Conservation (phyloP, 208 protist genomes). For the Trypanosoma theileri region DNA sequence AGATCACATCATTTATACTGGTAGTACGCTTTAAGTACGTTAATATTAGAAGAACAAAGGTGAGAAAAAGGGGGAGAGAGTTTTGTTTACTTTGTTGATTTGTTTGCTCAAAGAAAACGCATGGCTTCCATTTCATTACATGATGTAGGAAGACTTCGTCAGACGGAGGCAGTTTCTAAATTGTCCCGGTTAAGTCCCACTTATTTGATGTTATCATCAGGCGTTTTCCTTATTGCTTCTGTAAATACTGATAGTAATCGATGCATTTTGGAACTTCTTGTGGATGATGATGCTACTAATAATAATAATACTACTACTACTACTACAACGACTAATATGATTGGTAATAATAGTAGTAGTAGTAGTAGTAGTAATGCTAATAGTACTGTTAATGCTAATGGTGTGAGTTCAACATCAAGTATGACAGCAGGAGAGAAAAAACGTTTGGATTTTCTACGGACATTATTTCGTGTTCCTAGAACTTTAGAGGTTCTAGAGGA, state of each 20-base stretch:
- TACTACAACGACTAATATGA: constrained; percentile 2
- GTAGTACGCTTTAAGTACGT: too few species aligned
- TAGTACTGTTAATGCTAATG: not conserved
- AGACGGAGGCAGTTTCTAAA: not conserved
- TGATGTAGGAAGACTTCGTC: constrained; percentile 12
- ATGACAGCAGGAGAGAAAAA: not conserved
- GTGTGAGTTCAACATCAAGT: not conserved
- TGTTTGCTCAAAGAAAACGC: too few species aligned
- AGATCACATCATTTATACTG: too few species aligned
- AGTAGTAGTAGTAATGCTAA: not conserved
- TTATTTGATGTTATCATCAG: constrained; percentile 48
- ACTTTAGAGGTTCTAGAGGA: constrained; percentile 66
- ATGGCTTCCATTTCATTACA: constrained; percentile 26
- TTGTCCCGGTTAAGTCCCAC: constrained; percentile 26
- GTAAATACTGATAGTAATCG: constrained; percentile 42
- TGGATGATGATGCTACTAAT: constrained; percentile 1
- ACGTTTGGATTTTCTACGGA: constrained; percentile 23
- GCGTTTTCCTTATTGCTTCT: constrained; percentile 59
- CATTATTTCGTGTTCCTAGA: constrained; percentile 47
- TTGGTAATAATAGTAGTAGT: not conserved
- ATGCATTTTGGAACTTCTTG: constrained; percentile 58
- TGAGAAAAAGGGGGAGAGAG: too few species aligned
- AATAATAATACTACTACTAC: not conserved
- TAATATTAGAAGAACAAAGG: too few species aligned
- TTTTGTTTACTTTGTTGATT: too few species aligned